Evolutionary conservation across 2,329 filamentous ascomycete species (phyloP).

Genomic region (Ophiobolus disseminans): DNA sequence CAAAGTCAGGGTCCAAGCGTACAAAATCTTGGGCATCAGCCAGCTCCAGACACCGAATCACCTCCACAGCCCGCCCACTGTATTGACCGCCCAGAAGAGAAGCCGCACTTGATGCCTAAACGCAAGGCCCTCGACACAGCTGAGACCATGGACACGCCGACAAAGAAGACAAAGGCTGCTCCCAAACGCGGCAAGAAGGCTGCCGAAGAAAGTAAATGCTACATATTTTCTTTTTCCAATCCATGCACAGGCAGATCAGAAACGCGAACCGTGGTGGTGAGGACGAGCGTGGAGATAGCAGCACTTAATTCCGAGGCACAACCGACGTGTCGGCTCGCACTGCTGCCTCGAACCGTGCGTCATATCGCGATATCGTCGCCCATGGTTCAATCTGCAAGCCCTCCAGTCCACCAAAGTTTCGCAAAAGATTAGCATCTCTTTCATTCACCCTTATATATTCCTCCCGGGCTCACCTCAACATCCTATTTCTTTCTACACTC

Average conservation of each 20-base stretch:
- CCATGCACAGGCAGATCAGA: not conserved
- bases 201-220: not conserved
- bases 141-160: not conserved
- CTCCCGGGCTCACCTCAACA: not conserved
- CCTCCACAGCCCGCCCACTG: not conserved
- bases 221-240: not conserved
- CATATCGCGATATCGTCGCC: slow-evolving; percentile 19
- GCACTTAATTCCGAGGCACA: not conserved
- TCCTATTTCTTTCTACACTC: not conserved
- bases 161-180: slow-evolving; percentile 2
- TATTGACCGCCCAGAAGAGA: not conserved
- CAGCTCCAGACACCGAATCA: not conserved
- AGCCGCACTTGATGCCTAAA: not conserved
- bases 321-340: slow-evolving; percentile 14
- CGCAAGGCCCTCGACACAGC: not conserved
- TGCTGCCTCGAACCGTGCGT: slow-evolving; percentile 19
- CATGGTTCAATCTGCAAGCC: not conserved
- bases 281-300: not conserved
- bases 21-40: not conserved
- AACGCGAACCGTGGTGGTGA: not conserved
- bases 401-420: not conserved
- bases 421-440: not conserved
- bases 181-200: not conserved
- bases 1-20: not conserved
- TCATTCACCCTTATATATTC: not conserved